These are phyloP conservation scores for Saccharomyces eubayanus DNA, from an alignment of 805 yeast species.

Conservation along the genomic window DNA sequence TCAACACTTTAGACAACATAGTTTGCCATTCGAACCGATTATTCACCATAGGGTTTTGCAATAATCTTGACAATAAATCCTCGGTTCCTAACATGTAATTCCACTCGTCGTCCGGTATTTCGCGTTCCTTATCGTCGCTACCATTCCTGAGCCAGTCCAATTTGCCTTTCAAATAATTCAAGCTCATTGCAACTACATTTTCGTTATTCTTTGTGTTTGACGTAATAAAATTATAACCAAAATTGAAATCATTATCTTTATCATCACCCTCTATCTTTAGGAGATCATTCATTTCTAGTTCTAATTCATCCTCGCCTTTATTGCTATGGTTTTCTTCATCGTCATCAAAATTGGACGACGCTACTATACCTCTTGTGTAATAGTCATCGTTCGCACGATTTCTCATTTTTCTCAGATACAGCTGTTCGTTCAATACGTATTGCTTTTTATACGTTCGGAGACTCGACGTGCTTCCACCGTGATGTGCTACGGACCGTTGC, in stretches of 20 bases:
- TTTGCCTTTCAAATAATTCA: slow-evolving; percentile 19
- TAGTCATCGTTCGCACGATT: slow-evolving; percentile 58
- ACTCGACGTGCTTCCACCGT: slow-evolving; percentile 1
- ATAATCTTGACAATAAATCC: slow-evolving; percentile 11
- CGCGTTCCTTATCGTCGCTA: neutral
- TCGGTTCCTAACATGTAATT: slow-evolving; percentile 7
- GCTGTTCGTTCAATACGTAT: slow-evolving; percentile 47
- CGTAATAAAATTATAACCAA: slow-evolving; percentile 20
- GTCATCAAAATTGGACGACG: slow-evolving; percentile 23
- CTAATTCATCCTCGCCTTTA: slow-evolving; percentile 11
- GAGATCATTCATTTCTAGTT: slow-evolving; percentile 11
- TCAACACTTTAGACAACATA: slow-evolving; percentile 77
- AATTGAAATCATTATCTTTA: slow-evolving; percentile 28
- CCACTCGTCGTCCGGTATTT: neutral
- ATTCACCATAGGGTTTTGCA: slow-evolving; percentile 36
- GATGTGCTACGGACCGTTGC: neutral
- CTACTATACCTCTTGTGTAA: slow-evolving; percentile 53
- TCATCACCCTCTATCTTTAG: slow-evolving; percentile 12
- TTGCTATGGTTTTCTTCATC: slow-evolving; percentile 3
- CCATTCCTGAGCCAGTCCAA: slow-evolving; percentile 34
- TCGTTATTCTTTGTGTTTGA: slow-evolving; percentile 15
- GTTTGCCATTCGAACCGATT: slow-evolving; percentile 93
- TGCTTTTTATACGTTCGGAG: slow-evolving; percentile 17
- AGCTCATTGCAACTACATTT: slow-evolving; percentile 21
- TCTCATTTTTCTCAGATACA: slow-evolving; percentile 52